Evolutionary conservation across 169 alveolate species (phyloP).

Genomic region (Eimeria praecox): DNA sequence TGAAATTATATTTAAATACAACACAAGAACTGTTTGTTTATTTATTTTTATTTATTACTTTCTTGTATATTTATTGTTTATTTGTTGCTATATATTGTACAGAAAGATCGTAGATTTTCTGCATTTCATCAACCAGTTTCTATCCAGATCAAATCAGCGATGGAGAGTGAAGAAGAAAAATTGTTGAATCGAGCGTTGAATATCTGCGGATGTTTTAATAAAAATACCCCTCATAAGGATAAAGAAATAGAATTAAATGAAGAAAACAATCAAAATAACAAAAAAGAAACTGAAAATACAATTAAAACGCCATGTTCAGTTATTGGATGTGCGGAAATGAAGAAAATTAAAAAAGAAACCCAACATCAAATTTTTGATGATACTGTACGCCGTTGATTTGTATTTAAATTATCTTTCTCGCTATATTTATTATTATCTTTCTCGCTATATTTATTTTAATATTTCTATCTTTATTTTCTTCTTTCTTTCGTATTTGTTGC

Average conservation of each 20-base stretch:
- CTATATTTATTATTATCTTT: neutral
- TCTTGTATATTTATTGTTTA: neutral
- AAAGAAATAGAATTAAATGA: neutral
- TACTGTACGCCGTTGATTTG: neutral
- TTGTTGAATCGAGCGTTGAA: conserved; percentile 71
- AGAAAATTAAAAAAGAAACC: neutral
- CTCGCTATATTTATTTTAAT: too few species aligned
- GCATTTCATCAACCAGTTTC: conserved; percentile 82
- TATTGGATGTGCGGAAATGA: conserved; percentile 2
- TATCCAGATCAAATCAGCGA: conserved; percentile 78
- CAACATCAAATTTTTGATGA: conserved; percentile 23
- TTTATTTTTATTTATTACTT: neutral
- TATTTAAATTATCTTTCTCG: neutral
- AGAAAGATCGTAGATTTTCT: conserved; percentile 50
- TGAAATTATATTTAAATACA: too few species aligned
- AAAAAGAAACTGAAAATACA: neutral
- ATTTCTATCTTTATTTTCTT: neutral
- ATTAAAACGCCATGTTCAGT: neutral
- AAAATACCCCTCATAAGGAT: neutral
- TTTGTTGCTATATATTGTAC: neutral
- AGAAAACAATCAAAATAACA: neutral
- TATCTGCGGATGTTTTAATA: neutral
- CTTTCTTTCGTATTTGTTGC: neutral
- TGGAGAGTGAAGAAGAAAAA: conserved; percentile 64
- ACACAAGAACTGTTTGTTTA: neutral